Evolutionary conservation across 306 rosid species (phyloP), one percentile per base, ranked within the genome.

Genomic region (Quercus variabilis): DNA sequence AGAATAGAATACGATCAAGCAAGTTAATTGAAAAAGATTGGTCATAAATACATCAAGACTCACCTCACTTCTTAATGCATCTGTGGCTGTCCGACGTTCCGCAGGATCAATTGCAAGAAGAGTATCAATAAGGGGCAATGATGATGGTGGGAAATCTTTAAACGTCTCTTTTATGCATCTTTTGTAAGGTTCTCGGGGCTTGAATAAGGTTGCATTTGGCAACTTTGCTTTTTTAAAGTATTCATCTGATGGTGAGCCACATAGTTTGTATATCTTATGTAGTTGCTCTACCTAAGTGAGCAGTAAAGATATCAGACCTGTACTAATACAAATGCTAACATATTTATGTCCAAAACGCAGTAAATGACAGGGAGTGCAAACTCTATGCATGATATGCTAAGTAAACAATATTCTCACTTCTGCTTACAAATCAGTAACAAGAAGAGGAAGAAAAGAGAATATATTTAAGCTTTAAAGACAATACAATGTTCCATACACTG

Each of bases 211-310:
- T 79, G 97, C 97, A 85, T 94, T 92, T 2, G 97, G 97, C 87
- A 94, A 80, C 91, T 85, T 94, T 56, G 97, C 91, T 78, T 82
- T 94, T 81, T 80, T 91, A 91, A 94, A 94, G 77, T 92, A 94
- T 74, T 92, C 99, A 78, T 94, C 99, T 6, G 99, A 85, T 63
- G 97, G 97, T 73, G 99, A 92, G 85, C 99, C 99, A 55, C 99
- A 94, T 46, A 92, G 87, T 84, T 94, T 92, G 88, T 88, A 94
- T 88, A 94, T 94, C 89, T 92, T 94, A 79, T 94, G 99, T 64
- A 94, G 85, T 80, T 94, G 99, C 87, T 94, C 99, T 78, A 94
- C 99, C 99, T 94, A 75, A 12, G 55, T 11, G 76, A 76, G 78
- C 63, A 80, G 64, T 46, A 74, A 55, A 84, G 73, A 81, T 72